These are phyloP conservation scores for Fistulinella prunicolor DNA, from an alignment of 768 basidiomycete species.

Conservation along the genomic window DNA sequence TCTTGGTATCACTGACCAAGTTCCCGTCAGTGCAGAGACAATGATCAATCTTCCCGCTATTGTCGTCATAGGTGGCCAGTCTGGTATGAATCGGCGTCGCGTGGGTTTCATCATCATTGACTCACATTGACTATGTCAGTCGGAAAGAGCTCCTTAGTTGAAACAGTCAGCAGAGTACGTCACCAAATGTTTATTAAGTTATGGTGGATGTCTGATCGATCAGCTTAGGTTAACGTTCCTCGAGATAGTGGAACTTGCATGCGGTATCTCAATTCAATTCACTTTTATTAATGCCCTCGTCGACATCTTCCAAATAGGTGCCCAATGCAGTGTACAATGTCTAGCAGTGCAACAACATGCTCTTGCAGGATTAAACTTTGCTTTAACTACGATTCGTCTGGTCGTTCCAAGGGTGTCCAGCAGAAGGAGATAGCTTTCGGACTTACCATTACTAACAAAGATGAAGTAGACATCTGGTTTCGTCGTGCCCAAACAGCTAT, in stretches of 20 bases:
- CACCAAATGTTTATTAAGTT: neutral
- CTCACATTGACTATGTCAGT: conserved; percentile 32
- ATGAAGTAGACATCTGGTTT: conserved; percentile 39
- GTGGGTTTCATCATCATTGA: neutral
- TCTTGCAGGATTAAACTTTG: conserved; percentile 45
- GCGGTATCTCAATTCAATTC: conserved; percentile 31
- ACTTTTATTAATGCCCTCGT: neutral
- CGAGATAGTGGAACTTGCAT: conserved; percentile 62
- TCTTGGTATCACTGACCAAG: neutral
- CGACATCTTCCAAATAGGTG: conserved; percentile 38
- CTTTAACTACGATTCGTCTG: conserved; percentile 30
- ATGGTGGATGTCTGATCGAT: neutral
- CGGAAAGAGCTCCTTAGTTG: conserved; percentile 59
- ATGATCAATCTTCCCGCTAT: conserved; percentile 49
- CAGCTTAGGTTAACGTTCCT: conserved; percentile 52
- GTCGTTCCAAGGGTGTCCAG: conserved; percentile 11
- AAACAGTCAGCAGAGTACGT: conserved; percentile 54
- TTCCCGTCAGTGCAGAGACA: conserved; percentile 32
- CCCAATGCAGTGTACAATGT: conserved; percentile 53
- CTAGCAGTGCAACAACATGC: conserved; percentile 37
- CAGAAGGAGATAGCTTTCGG: conserved; percentile 28
- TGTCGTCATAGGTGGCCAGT: conserved; percentile 56
- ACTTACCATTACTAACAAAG: conserved; percentile 26
- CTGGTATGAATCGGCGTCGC: conserved; percentile 35
- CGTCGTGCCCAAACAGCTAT: conserved; percentile 48